Evolutionary conservation across 2,329 filamentous ascomycete species (phyloP), one percentile per base, ranked within the genome.

Genomic region (Teratosphaeria viscida): DNA sequence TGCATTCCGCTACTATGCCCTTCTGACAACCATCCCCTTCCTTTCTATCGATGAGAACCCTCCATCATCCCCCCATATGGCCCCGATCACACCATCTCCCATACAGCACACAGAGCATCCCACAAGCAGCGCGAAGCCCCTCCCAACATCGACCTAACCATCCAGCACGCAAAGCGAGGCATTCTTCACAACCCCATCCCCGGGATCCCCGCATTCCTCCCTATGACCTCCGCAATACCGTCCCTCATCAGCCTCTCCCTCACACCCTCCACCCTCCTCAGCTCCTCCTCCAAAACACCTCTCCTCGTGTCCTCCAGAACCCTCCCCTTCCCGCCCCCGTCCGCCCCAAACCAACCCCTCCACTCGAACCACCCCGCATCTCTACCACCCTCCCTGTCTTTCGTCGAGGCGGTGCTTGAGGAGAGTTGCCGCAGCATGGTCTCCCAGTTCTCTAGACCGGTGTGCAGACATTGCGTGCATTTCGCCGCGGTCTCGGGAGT

Each of bases 361-460:
- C 66, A 68, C 55, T 65, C 67, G 37, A 68, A 59, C 65, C 61
- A 65, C 1, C 62, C 60, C 6, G 60, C 64, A 19, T 54, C 54
- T 56, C 57, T 52, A 27, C 62, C 54, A 8, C 63, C 59, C 57
- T 63, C 60, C 26, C 63, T 32, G 14, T 29, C 78, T 57, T 74
- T 76, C 29, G 82, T 69, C 23, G 57, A 54, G 27, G 27, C 23
- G 3, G 35, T n/a, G 10, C 23, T 23, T 26, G 71, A 70, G n/a
- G 78, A 82, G 54, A 95, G 78, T 59, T 80, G 80, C 11, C 78
- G 77, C 23, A 94, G 85, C 88, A 97, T 97, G 32, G 79, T 81
- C 54, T 82, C 82, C 92, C 92, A 96, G 71, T 96, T 95, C 5
- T 82, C 80, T 1, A 96, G 78, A 0, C 89, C 89, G 2, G 88